A percentile compares a stretch with the other conserved stretches of the same genome.
Evolutionary conservation across 2,329 filamentous ascomycete species (phyloP).

Genomic region (Pyrenochaeta sp.): DNA sequence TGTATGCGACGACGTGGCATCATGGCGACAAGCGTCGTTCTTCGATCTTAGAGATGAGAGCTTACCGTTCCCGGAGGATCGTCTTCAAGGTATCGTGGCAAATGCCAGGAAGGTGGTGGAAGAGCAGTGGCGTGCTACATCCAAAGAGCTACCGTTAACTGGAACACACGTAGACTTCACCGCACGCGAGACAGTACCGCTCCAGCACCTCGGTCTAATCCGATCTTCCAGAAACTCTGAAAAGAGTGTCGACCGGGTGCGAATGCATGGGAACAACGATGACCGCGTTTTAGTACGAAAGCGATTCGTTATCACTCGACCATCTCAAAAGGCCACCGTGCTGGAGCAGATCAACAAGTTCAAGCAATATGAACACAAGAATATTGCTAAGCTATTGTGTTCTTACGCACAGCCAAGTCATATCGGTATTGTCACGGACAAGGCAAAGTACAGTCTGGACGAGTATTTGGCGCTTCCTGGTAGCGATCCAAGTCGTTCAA

Average conservation of each 20-base stretch:
- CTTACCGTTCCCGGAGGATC: constrained; percentile 48
- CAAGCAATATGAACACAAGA: constrained; percentile 50
- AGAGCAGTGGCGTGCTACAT: constrained; percentile 52
- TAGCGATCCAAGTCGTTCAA: constrained; percentile 41
- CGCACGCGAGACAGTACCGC: constrained; percentile 47
- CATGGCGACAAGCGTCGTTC: constrained; percentile 49
- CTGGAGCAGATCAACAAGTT: constrained; percentile 50
- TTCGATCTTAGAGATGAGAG: constrained; percentile 50
- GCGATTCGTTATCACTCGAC: constrained; percentile 45
- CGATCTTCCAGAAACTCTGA: constrained; percentile 43
- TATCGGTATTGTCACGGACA: constrained; percentile 45
- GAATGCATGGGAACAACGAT: constrained; percentile 44
- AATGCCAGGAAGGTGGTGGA: constrained; percentile 50
- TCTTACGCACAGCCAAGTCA: constrained; percentile 50
- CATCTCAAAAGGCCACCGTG: constrained; percentile 46
- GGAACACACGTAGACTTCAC: constrained; percentile 50
- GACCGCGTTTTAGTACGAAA: constrained; percentile 49
- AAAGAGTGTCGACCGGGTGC: constrained; percentile 49
- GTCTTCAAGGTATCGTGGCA: constrained; percentile 49
- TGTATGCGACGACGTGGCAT: constrained; percentile 51
- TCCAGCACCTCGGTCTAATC: constrained; percentile 44
- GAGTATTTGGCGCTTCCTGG: constrained; percentile 46
- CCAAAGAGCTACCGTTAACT: constrained; percentile 49
- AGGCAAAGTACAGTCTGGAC: constrained; percentile 48
- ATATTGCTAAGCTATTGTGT: constrained; percentile 48